These are phyloP conservation scores for Delitschia confertaspora DNA, from an alignment of 495 filamentous ascomycete genomes.

Conservation along the genomic window DNA sequence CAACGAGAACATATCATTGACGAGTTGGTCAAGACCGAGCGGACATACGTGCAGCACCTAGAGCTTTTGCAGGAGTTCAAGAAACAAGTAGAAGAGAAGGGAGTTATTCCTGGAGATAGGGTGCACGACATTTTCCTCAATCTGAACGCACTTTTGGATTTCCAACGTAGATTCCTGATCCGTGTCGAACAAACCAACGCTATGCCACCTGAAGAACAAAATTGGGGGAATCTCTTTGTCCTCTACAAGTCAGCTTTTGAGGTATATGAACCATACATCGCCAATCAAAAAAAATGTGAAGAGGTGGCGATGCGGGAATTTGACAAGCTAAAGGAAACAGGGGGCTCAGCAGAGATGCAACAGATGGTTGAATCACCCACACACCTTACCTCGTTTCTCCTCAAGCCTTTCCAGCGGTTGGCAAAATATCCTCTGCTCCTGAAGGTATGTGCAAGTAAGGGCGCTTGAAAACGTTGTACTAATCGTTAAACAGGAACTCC, in stretches of 20 bases:
- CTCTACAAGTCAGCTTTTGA: slow-evolving; percentile 69
- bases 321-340: slow-evolving; percentile 50
- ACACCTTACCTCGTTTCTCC: slow-evolving; percentile 72
- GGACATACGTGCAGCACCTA: slow-evolving; percentile 96
- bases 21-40: slow-evolving; percentile 86
- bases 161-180: slow-evolving; percentile 89
- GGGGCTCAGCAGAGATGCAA: slow-evolving; percentile 46
- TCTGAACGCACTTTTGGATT: slow-evolving; percentile 86
- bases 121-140: slow-evolving; percentile 96
- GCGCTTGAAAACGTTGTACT: slow-evolving; percentile 6
- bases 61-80: slow-evolving; percentile 91
- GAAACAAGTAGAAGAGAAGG: slow-evolving; percentile 77
- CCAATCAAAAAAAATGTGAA: slow-evolving; percentile 73
- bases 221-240: slow-evolving; percentile 84
- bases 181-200: slow-evolving; percentile 91
- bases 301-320: slow-evolving; percentile 52
- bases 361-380: slow-evolving; percentile 55
- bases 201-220: slow-evolving; percentile 63
- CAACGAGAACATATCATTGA: slow-evolving; percentile 80
- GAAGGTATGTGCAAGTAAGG: slow-evolving; percentile 47
- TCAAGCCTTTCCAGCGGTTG: slow-evolving; percentile 93
- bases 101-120: slow-evolving; percentile 77
- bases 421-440: slow-evolving; percentile 90
- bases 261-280: slow-evolving; percentile 93
- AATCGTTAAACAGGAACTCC: slow-evolving; percentile 55